A percentile compares a stretch with the other conserved stretches of the same genome.
Evolutionary conservation across 768 basidiomycete genomes (phyloP).

Genomic region (Psilocybe cubensis): DNA sequence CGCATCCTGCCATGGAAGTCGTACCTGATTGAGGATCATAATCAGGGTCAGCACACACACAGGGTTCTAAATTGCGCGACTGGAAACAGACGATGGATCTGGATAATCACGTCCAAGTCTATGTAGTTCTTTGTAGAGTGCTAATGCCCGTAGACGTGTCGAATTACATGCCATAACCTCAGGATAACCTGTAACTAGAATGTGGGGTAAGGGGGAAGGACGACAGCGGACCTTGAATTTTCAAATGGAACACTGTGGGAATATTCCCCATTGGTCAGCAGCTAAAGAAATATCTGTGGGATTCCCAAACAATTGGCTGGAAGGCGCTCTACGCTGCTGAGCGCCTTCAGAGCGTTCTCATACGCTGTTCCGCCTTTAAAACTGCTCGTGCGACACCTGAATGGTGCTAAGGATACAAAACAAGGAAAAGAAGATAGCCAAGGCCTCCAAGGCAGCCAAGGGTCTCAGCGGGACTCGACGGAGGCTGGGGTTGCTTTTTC

Average conservation of each 20-base stretch:
- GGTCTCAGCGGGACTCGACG: no score
- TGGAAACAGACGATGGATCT: slow-evolving; percentile 68
- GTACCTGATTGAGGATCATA: slow-evolving; percentile 50
- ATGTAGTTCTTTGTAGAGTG: slow-evolving; percentile 83
- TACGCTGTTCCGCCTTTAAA: no score
- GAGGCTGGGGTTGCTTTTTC: no score
- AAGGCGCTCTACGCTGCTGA: no score
- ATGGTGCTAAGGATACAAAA: background rate
- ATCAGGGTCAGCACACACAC: slow-evolving; percentile 5
- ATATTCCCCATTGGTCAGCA: slow-evolving; percentile 6
- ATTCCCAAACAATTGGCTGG: no score
- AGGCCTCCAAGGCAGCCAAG: background rate
- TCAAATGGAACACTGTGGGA: slow-evolving; percentile 14
- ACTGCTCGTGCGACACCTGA: background rate
- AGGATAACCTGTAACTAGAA: background rate
- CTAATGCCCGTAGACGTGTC: slow-evolving; percentile 65
- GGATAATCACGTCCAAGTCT: slow-evolving; percentile 82
- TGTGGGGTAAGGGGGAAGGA: background rate
- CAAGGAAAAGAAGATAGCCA: background rate
- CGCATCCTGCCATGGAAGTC: slow-evolving; percentile 78
- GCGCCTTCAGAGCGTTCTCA: no score
- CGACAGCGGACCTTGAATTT: background rate
- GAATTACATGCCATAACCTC: slow-evolving; percentile 53
- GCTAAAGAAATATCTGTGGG: background rate
- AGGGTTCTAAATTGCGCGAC: slow-evolving; percentile 8